These are phyloP conservation scores for Quercus gilva DNA, from an alignment of 306 rosid species.

Conservation along the genomic window DNA sequence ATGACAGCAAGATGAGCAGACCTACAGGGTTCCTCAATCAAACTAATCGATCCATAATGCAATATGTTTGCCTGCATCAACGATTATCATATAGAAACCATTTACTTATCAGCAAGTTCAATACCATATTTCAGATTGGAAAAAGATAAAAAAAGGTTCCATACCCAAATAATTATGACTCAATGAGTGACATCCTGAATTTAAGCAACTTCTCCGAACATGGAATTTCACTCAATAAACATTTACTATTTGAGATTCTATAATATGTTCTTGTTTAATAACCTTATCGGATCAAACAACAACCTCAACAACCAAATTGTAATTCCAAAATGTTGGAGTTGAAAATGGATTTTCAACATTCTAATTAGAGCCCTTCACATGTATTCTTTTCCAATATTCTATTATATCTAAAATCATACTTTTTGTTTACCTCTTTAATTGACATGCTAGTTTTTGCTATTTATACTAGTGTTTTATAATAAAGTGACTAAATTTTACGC, in stretches of 20 bases:
- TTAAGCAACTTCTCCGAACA: background rate
- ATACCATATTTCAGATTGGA: background rate
- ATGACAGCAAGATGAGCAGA: constrained; percentile 36
- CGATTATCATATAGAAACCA: background rate
- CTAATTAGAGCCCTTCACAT: too few species aligned
- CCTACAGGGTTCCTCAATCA: constrained; percentile 31
- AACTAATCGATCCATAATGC: constrained; percentile 40
- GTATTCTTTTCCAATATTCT: too few species aligned
- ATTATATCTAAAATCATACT: too few species aligned
- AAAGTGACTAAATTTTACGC: too few species aligned
- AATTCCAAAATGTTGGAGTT: too few species aligned
- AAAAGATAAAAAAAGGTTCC: background rate
- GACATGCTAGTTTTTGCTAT: too few species aligned
- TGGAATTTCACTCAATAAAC: background rate
- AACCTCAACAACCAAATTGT: too few species aligned
- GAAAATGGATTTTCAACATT: too few species aligned
- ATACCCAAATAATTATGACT: background rate
- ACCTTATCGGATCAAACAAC: background rate
- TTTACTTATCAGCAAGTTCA: background rate
- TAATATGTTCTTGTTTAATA: background rate
- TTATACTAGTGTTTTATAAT: too few species aligned
- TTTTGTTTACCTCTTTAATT: too few species aligned
- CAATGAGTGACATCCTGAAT: background rate
- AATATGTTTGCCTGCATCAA: constrained; percentile 34
- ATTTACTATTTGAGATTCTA: background rate